Base-by-base conservation (phyloP, 257 asterid genomes). In the Marsdenia floribunda region DNA sequence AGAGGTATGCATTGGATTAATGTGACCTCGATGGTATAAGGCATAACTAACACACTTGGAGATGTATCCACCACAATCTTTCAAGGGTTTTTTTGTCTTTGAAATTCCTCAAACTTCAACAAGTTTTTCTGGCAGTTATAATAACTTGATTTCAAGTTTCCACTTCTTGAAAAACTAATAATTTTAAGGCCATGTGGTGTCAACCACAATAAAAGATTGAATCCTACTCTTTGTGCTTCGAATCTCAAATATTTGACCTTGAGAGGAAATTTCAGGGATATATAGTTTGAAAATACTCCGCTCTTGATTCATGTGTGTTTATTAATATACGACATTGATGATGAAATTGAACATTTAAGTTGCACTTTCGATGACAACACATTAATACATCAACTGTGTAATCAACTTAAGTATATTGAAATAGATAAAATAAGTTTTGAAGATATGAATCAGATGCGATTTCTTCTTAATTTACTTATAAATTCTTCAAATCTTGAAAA, bases 211-310 rank as follows among this genome's bases (percentile, higher is more conserved):
- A n/a, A n/a, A n/a, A n/a, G 96, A 79, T 83, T 94, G 69, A 96
- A 85, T 76, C 85, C 92, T 72, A 86, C 91, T 5, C 80, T 92
- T 68, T 73, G 81, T 50, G 97, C 99, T 52, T 97, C 98, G 69
- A 95, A 92, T 72, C 96, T 92, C 64, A 92, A 88, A 68, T 78
- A 84, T 84, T 83, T 95, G 82, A 77, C 68, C 81, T 85, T 95
- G 82, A 97, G 90, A 81, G 99, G 99, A 29, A 97, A 89, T 71
- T 92, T 95, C 77, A 89, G 86, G 87, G 95, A 92, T 73, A 79
- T 92, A 57, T 84, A 83, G 35, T 91, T 95, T 69, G 90, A 82
- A 76, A 82, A 85, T 80, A 86, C 98, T 21, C 98, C 96, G 0
- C 80, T 10, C 75, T 83, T 95, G 87, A 82, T 78, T 55, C 81